These are phyloP conservation scores for Fomitopsis pulvina DNA, from an alignment of 768 basidiomycete species.

Conservation along the genomic window DNA sequence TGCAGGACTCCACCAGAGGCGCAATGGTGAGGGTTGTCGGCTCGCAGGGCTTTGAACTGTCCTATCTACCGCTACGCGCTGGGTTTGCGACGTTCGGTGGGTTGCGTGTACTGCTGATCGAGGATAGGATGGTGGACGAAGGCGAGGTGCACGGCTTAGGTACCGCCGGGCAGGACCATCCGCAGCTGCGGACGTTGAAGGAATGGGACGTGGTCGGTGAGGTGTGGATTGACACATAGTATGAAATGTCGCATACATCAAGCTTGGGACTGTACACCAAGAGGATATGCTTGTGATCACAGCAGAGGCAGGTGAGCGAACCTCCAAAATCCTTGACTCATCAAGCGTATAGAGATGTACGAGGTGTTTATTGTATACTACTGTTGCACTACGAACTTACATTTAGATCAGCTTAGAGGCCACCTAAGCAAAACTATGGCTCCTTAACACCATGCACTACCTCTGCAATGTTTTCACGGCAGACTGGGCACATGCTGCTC, in stretches of 20 bases:
- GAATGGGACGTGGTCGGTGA: slow-evolving; percentile 72
- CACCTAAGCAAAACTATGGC: too few relatives aligned
- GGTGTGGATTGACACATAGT: slow-evolving; percentile 45
- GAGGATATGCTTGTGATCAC: too few relatives aligned
- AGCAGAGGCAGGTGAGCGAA: too few relatives aligned
- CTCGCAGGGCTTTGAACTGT: slow-evolving; percentile 55
- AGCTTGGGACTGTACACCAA: too few relatives aligned
- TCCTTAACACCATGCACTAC: neutral
- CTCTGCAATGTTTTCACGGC: neutral
- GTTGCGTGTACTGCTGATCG: slow-evolving; percentile 58
- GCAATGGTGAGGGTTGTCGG: slow-evolving; percentile 26
- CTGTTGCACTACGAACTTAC: too few relatives aligned
- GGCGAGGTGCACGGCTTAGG: slow-evolving; percentile 16
- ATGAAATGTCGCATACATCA: too few relatives aligned
- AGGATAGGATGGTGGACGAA: slow-evolving; percentile 42
- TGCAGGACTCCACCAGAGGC: slow-evolving; percentile 7
- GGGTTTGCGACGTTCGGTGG: slow-evolving; percentile 68
- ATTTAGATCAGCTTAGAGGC: too few relatives aligned
- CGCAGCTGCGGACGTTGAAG: slow-evolving; percentile 45
- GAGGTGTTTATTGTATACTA: too few relatives aligned
- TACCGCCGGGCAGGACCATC: slow-evolving; percentile 19
- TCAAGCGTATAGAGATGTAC: too few relatives aligned
- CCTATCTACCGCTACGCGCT: slow-evolving; percentile 48
- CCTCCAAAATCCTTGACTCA: too few relatives aligned
- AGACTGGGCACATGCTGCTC: slow-evolving; percentile 12